Evolutionary conservation across 2,329 filamentous ascomycete genomes (phyloP), one percentile per base, ranked within the genome.

Genomic region (Lanzia echinophila): DNA sequence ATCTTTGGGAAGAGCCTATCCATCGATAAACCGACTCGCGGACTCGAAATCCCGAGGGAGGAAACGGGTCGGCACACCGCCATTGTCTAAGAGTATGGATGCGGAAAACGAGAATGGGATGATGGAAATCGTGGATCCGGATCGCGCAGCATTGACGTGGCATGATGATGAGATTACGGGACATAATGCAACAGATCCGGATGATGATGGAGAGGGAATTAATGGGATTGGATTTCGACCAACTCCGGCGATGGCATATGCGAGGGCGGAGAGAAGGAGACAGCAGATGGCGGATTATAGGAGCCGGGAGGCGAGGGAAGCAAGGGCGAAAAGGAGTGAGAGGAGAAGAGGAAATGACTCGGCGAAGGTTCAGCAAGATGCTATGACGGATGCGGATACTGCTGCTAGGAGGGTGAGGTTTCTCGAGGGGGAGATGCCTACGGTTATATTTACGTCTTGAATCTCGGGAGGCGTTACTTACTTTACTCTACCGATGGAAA

Each of bases 171-270:
- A 86, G 64, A 86, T 86, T 56, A 86, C 83, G 1, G 74, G 84
- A 28, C 83, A 85, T 66, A 79, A 84, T 60, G 79, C 81, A 0
- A 73, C 81, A 39, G 83, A 86, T 63, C 75, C 79, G 58, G 82
- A 86, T 58, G 83, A 86, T 62, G 83, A 86, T 63, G 83, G 83
- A 48, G 79, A 78, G 3, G 83, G 83, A 20, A 81, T 86, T 63
- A 85, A 86, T 65, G 83, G 83, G 5, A 81, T 86, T 56, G 83
- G 83, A 0, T 86, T 86, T 69, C 81, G 76, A 61, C 82, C 83
- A 2, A 84, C 81, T 0, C 74, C 82, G 6, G 81, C 80, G 19
- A 72, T 84, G 43, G 82, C 81, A 6, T 75, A 81, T 54, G 76
- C 77, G 4, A 75, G 82, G 17, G 71, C 75, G 2, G 73, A 79